Evolutionary conservation across 164 flowering plant genomes (phyloP), one percentile per base, ranked within the genome.

Genomic region (Santalum album): DNA sequence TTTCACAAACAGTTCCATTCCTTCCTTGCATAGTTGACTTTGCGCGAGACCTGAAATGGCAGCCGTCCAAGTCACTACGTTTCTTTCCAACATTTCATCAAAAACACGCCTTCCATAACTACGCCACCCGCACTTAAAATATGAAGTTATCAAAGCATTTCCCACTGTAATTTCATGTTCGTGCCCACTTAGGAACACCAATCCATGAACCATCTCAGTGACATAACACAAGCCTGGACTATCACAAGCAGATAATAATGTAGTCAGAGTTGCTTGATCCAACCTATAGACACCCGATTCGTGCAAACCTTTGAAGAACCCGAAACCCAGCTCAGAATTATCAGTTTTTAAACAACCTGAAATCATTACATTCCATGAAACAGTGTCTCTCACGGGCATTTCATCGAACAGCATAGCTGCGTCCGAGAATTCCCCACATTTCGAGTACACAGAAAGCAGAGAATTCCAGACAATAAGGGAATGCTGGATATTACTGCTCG

Each of bases 41-140:
- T 82, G 88, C 1, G 70, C 79, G 44, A 86, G 79, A 14, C 96
- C 96, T 0, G 96, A 81, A 16, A 88, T 75, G 27, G 72, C 72
- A 35, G 95, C 92, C 1, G 98, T 88, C 98, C 98, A 91, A 35
- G 82, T 72, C 39, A 91, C 65, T 0, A 91, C 96, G 75, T 84
- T 91, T 60, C 68, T 70, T 27, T 67, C 82, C 20, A 38, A 46
- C 90, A 86, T 81, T 64, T 84, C 84, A 65, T 75, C 59, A 61
- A 91, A 91, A 48, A 82, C 77, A 56, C 27, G 63, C 58, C 64
- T 68, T 25, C 81, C 95, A 0, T 67, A 75, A 46, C 25, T 19
- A 27, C 24, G 35, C 57, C 74, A 60, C 34, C 69, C 81, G 65
- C 92, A 81, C 54, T 69, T 71, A 18, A 80, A 80, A 59, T 86